Conservation (phyloP, 495 filamentous ascomycete species). For the Schizothecium vesticola region DNA sequence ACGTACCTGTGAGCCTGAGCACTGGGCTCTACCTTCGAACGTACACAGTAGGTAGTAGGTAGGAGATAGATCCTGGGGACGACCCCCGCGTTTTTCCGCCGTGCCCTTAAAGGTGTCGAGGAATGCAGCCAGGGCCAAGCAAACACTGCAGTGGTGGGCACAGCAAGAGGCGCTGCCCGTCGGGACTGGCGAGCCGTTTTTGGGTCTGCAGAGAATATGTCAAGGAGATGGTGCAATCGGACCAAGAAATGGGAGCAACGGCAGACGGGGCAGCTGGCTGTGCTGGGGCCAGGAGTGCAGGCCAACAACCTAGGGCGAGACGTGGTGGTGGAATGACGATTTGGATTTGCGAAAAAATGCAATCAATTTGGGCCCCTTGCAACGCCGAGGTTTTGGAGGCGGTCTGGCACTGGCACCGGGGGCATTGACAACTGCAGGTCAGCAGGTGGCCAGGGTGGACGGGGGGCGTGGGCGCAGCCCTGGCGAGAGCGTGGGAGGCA, state of each 20-base stretch:
- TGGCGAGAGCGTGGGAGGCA: not conserved
- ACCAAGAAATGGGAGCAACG: not conserved
- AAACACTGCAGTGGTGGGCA: not conserved
- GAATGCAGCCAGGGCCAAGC: not conserved
- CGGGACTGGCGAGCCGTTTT: not conserved
- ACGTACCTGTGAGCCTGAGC: not conserved
- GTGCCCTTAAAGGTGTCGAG: not conserved
- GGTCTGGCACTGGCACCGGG: slow-evolving; percentile 23
- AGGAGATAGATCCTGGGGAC: not conserved
- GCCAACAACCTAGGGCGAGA: no score
- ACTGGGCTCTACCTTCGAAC: not conserved
- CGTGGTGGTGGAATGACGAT: slow-evolving; percentile 1
- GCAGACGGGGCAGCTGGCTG: no score
- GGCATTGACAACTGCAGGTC: slow-evolving; percentile 6
- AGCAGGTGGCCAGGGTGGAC: not conserved
- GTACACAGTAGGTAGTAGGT: no score
- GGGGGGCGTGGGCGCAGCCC: not conserved
- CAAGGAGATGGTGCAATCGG: not conserved
- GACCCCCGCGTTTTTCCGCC: not conserved
- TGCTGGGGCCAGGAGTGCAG: not conserved
- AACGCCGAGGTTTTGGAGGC: slow-evolving; percentile 22
- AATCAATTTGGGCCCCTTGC: slow-evolving; percentile 15
- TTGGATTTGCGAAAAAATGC: slow-evolving; percentile 7
- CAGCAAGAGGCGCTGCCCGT: not conserved
- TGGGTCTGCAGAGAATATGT: not conserved